Base-by-base conservation (phyloP, 352 stramenopile species). In the Bremia lactucae region DNA sequence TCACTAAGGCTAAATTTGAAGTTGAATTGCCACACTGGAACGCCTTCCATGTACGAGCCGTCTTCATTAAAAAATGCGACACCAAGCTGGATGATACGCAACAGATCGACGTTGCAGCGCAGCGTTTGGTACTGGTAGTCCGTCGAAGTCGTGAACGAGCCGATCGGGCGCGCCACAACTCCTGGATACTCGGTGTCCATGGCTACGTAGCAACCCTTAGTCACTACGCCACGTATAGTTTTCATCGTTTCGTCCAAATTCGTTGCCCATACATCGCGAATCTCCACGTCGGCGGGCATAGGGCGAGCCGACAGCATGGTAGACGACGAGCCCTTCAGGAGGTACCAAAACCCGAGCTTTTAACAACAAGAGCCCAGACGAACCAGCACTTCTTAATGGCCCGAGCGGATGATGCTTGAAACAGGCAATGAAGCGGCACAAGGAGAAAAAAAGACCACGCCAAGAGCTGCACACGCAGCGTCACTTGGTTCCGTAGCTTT, bases 181-280 rank as follows among this genome's bases (percentile, higher is more conserved):
- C 96, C 96, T 5, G 96, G 96, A 68, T 99, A 99, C 77, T 99
- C 96, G 3, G 96, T 99, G 68, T 99, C 96, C 96, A 99, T 99
- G 19, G 96, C 95, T 25, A 99, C 89, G 68, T 98, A 99, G 33
- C 88, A 96, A 59, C 97, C 96, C 33, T 83, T 88, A 43, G 95
- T 83, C 42, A 99, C 89, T 14, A 99, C 69, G 40, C 97, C 75
- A 19, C 96, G 85, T 49, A 99, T 98, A 19, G 76, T 58, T 35
- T 85, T 87, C 95, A 99, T 98, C 43, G 94, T 78, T 38, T 95
- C 72, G 11, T 97, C 89, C n/a, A 97, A 46, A 56, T 96, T 97
- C 5, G 68, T 65, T 4, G 75, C 70, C 88, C 92, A 97, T 9
- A 97, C 91, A 48, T 97, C 85, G 36, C 88, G 72, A 56, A 97